Percentiles rank a stretch among this genome's conserved stretches.
Conservation (phyloP, 352 stramenopile genomes). For the Phytophthora idaei region DNA sequence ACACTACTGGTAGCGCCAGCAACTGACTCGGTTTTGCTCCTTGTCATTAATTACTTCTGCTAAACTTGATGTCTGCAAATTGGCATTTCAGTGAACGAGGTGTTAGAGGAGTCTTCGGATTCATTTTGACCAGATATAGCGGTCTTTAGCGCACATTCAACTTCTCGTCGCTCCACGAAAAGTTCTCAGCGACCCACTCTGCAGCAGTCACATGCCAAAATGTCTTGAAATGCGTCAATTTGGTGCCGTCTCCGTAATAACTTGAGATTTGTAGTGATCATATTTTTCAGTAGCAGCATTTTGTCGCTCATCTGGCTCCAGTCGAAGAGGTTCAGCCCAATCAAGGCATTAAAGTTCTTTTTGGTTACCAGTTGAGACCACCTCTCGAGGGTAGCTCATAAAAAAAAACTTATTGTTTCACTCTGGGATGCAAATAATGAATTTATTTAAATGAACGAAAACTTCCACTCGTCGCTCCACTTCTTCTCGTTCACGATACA, state of each 20-base stretch:
- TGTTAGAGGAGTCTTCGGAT: conserved; percentile 10
- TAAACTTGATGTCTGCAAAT: conserved; percentile 22
- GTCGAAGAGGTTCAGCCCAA: conserved; percentile 53
- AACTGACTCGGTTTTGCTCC: conserved; percentile 23
- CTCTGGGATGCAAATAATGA: conserved; percentile 18
- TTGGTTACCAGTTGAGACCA: conserved; percentile 48
- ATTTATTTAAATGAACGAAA: conserved; percentile 55
- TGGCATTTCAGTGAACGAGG: conserved; percentile 42
- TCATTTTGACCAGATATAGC: conserved; percentile 15
- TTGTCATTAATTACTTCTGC: conserved; percentile 22
- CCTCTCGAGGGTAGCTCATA: conserved; percentile 63
- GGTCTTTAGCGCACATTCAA: conserved; percentile 43
- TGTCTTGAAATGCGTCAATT: conserved; percentile 37
- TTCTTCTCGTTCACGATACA: conserved; percentile 61
- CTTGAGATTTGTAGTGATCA: conserved; percentile 41
- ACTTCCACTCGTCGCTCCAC: conserved; percentile 67
- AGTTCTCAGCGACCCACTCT: conserved; percentile 61
- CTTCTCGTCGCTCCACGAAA: conserved; percentile 46
- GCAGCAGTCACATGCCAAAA: conserved; percentile 50
- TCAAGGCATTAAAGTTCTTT: conserved; percentile 56
- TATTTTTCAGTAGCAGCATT: conserved; percentile 78
- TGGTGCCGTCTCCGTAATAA: conserved; percentile 1
- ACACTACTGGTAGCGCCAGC: conserved; percentile 30
- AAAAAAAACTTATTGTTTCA: conserved; percentile 48
- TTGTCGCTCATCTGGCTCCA: conserved; percentile 72